Evolutionary conservation across 768 basidiomycete species (phyloP).

Genomic region (Amanita inopinata): DNA sequence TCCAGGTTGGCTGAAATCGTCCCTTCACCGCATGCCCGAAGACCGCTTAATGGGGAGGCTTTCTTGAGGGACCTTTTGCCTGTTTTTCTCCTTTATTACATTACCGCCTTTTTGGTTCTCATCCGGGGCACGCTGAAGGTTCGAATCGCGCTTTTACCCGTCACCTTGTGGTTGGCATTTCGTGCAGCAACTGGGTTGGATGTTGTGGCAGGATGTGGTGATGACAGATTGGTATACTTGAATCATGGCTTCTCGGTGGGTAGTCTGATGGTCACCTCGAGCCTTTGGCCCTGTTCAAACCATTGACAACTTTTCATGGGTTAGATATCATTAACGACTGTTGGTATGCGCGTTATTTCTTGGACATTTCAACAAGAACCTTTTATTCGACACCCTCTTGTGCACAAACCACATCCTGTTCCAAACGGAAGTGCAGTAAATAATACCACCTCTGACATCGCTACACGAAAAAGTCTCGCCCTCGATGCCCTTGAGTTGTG

Average conservation of each 20-base stretch:
- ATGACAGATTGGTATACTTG: conserved; percentile 27
- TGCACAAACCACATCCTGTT: conserved; percentile 4
- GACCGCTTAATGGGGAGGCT: conserved; percentile 23
- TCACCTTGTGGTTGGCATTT: conserved; percentile 34
- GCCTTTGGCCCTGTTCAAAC: no score
- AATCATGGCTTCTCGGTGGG: conserved; percentile 39
- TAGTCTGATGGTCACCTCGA: neutral
- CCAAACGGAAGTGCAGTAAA: neutral
- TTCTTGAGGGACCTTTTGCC: conserved; percentile 31
- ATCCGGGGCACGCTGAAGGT: conserved; percentile 32
- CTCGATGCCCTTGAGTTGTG: conserved; percentile 41
- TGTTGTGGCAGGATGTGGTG: conserved; percentile 22
- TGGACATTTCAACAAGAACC: conserved; percentile 32
- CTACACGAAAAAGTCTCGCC: conserved; percentile 8
- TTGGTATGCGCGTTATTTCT: conserved; percentile 27
- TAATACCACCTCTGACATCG: neutral
- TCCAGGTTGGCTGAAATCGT: conserved; percentile 1
- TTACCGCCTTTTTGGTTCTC: conserved; percentile 43
- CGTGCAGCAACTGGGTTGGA: conserved; percentile 35
- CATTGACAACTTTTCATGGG: no score
- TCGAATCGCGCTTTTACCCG: conserved; percentile 38
- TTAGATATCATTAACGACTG: conserved; percentile 27
- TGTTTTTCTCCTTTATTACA: conserved; percentile 35
- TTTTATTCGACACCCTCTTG: conserved; percentile 18
- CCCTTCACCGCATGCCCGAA: conserved; percentile 19